Percentiles rank a stretch among this genome's conserved stretches.
These are phyloP conservation scores for Ophiostoma fasciatum DNA, from an alignment of 2,329 filamentous ascomycete genomes.

Conservation along the genomic window DNA sequence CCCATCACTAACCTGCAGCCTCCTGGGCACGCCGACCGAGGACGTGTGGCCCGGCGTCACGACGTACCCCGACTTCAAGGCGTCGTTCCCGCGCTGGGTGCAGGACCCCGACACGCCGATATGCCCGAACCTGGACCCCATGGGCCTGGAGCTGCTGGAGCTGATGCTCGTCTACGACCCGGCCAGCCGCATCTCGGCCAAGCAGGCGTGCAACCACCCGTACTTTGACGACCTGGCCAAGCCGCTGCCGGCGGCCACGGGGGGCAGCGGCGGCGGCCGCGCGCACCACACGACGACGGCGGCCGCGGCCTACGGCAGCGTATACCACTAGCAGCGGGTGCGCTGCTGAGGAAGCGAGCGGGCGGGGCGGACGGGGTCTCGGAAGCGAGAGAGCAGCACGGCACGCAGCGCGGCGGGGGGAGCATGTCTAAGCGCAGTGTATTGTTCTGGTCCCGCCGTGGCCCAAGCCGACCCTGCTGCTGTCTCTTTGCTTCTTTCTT, in stretches of 20 bases:
- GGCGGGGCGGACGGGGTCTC: too few species aligned
- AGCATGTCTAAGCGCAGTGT: not conserved
- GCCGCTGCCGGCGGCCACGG: slow-evolving; percentile 1
- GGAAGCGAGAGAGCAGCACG: too few species aligned
- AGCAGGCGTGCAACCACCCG: slow-evolving; percentile 69
- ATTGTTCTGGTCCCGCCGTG: slow-evolving; percentile 3
- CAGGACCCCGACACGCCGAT: slow-evolving; percentile 49
- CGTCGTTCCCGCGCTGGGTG: slow-evolving; percentile 76
- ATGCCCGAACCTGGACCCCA: slow-evolving; percentile 55
- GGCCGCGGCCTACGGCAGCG: slow-evolving; percentile 12
- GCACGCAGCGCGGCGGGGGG: too few species aligned
- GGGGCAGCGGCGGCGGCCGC: not conserved
- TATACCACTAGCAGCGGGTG: slow-evolving; percentile 17
- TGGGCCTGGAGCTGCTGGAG: slow-evolving; percentile 50
- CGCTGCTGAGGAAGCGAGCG: not conserved
- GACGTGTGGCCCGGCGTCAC: slow-evolving; percentile 73
- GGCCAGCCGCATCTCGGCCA: slow-evolving; percentile 68
- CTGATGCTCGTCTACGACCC: slow-evolving; percentile 70
- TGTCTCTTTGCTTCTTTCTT: not conserved
- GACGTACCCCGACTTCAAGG: slow-evolving; percentile 78
- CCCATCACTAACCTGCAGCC: slow-evolving; percentile 21
- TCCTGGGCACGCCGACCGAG: slow-evolving; percentile 71
- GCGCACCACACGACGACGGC: slow-evolving; percentile 2
- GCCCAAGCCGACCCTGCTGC: too few species aligned
- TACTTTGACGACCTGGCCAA: slow-evolving; percentile 46